Conservation (phyloP, 805 yeast genomes). For the Candida ovalis region DNA sequence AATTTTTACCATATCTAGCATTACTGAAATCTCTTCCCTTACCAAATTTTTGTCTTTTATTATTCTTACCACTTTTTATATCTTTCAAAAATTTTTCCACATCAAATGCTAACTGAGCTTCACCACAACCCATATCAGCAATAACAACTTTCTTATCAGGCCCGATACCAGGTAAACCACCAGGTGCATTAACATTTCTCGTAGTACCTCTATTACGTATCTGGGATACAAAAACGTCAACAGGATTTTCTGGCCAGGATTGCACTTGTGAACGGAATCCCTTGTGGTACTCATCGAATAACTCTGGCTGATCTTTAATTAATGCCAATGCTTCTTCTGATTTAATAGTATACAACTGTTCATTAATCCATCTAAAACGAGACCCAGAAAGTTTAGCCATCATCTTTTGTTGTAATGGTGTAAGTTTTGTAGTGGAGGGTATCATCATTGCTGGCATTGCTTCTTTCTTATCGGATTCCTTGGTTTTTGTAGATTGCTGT, state of each 20-base stretch:
- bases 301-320: slow-evolving; percentile 74
- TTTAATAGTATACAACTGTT: slow-evolving; percentile 84
- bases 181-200: slow-evolving; percentile 83
- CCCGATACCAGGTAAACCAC: slow-evolving; percentile 80
- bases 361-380: slow-evolving; percentile 96
- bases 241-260: slow-evolving; percentile 98
- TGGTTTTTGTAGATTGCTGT: background rate
- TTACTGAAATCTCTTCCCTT: slow-evolving; percentile 6
- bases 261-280: slow-evolving; percentile 95
- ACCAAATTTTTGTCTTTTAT: slow-evolving; percentile 32
- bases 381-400: slow-evolving; percentile 92
- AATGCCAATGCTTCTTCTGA: slow-evolving; percentile 74
- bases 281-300: slow-evolving; percentile 91
- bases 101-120: slow-evolving; percentile 79
- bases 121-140: slow-evolving; percentile 99
- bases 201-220: slow-evolving; percentile 55
- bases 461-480: background rate
- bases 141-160: slow-evolving; percentile 60
- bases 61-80: slow-evolving; percentile 4
- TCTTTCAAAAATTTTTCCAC: slow-evolving; percentile 45
- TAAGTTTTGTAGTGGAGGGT: slow-evolving; percentile 34
- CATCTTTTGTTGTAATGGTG: slow-evolving; percentile 94
- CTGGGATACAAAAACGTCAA: slow-evolving; percentile 78
- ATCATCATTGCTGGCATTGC: slow-evolving; percentile 1
- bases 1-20: slow-evolving; percentile 24